These are phyloP conservation scores for Dipodascus albidus DNA, from an alignment of 805 yeast species.

Conservation along the genomic window DNA sequence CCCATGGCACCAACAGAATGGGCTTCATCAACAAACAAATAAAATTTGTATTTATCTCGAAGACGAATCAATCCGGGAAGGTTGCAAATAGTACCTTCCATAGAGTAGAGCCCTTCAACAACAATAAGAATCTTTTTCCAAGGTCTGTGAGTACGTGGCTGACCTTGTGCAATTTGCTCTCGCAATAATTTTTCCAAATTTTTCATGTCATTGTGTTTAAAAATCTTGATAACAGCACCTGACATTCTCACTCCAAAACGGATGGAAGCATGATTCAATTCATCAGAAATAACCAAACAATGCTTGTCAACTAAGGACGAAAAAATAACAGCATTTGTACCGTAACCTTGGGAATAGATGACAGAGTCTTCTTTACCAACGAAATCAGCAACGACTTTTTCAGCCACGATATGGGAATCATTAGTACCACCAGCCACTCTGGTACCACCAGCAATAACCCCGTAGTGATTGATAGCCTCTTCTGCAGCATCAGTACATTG, in stretches of 20 bases:
- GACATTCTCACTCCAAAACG: slow-evolving; percentile 89
- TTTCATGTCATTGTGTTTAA: slow-evolving; percentile 83
- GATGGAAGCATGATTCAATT: slow-evolving; percentile 89
- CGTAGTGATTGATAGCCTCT: slow-evolving; percentile 50
- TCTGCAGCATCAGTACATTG: slow-evolving; percentile 74
- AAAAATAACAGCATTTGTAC: slow-evolving; percentile 86
- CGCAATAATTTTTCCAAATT: slow-evolving; percentile 65
- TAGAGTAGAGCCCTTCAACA: slow-evolving; percentile 82
- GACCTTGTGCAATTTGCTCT: slow-evolving; percentile 85
- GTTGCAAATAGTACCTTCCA: slow-evolving; percentile 70
- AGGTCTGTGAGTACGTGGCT: slow-evolving; percentile 90
- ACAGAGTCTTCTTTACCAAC: slow-evolving; percentile 85
- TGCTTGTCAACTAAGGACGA: slow-evolving; percentile 73
- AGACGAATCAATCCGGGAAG: slow-evolving; percentile 64
- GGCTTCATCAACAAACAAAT: slow-evolving; percentile 91
- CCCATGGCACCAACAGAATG: slow-evolving; percentile 99
- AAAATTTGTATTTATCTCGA: slow-evolving; percentile 76
- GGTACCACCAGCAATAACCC: slow-evolving; percentile 72
- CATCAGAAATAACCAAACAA: slow-evolving; percentile 87
- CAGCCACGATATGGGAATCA: slow-evolving; percentile 64
- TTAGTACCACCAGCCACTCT: slow-evolving; percentile 65
- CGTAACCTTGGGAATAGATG: slow-evolving; percentile 88
- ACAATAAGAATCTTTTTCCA: slow-evolving; percentile 74
- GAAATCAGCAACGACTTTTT: slow-evolving; percentile 66
- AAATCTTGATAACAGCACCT: slow-evolving; percentile 87